These are phyloP conservation scores for Rutstroemia sp. DNA, from an alignment of 2,329 filamentous ascomycete species.

Conservation along the genomic window DNA sequence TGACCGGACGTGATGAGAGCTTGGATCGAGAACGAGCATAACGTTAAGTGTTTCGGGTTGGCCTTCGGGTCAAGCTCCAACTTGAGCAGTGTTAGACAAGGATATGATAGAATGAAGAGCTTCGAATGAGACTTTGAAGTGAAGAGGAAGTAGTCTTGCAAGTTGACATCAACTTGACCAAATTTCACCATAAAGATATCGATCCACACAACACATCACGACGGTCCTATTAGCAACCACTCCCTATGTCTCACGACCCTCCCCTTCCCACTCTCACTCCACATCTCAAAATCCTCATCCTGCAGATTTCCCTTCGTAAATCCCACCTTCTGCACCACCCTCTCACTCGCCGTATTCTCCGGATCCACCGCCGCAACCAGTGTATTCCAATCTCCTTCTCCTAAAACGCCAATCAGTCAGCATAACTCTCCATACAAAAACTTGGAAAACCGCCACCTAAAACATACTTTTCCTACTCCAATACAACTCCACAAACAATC, in stretches of 20 bases:
- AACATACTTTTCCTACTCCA: constrained; percentile 6
- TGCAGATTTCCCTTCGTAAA: constrained; percentile 14
- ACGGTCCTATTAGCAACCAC: neutral
- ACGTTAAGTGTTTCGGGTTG: no score
- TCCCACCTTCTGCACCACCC: constrained; percentile 17
- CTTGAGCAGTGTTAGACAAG: no score
- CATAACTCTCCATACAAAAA: neutral
- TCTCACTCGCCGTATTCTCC: constrained; percentile 18
- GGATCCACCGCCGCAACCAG: constrained; percentile 13
- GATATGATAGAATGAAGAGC: no score
- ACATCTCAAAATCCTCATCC: constrained; percentile 6
- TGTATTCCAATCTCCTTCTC: constrained; percentile 7
- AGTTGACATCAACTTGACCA: constrained; percentile 67
- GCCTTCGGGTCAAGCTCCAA: no score
- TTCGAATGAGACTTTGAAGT: no score
- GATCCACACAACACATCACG: constrained; percentile 43
- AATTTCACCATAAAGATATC: constrained; percentile 64
- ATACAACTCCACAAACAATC: constrained; percentile 10
- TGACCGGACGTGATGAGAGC: no score
- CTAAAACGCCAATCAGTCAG: neutral
- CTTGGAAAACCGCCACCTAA: no score
- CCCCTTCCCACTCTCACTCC: neutral
- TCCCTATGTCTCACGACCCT: constrained; percentile 4
- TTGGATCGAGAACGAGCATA: no score
- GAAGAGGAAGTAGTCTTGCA: constrained; percentile 70